A percentile compares a stretch with the other conserved stretches of the same genome.
Conservation (phyloP, 2,329 filamentous ascomycete genomes). For the Xylaria sp. region DNA sequence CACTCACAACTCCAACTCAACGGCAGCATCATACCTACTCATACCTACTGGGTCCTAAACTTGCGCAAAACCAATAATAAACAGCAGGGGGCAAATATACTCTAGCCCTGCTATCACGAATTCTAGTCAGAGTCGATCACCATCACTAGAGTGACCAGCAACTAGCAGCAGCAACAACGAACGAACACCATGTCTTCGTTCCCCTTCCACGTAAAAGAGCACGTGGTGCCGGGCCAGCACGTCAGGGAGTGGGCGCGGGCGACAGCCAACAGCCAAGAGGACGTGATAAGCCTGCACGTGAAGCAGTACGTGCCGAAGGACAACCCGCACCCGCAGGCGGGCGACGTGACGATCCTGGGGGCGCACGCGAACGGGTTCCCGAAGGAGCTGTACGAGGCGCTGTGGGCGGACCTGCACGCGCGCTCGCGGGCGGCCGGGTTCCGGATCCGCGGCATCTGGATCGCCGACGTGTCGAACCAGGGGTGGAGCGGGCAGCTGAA, state of each 20-base stretch:
- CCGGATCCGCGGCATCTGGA: conserved; percentile 84
- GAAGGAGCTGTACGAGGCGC: conserved; percentile 93
- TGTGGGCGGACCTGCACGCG: conserved; percentile 84
- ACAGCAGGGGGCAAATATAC: not conserved
- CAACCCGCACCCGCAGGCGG: conserved; percentile 73
- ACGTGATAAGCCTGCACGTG: conserved; percentile 76
- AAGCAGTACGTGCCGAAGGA: conserved; percentile 88
- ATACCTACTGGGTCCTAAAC: not conserved
- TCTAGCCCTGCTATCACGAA: no score
- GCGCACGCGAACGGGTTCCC: conserved; percentile 93
- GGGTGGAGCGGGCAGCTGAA: conserved; percentile 83
- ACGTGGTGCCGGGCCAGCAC: conserved; percentile 78
- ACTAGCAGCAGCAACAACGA: not conserved
- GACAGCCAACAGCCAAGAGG: conserved; percentile 77
- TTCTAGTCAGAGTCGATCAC: not conserved
- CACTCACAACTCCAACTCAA: not conserved
- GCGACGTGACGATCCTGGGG: conserved; percentile 85
- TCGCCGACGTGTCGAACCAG: conserved; percentile 88
- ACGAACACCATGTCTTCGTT: conserved; percentile 47
- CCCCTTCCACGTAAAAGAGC: conserved; percentile 75
- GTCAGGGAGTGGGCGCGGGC: conserved; percentile 83
- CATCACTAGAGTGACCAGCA: not conserved
- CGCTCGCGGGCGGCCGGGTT: conserved; percentile 65
- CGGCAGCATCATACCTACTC: not conserved
- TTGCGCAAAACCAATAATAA: not conserved